Evolutionary conservation across 345 rosid genomes (phyloP), one percentile per base, ranked within the genome.

Genomic region (Hibiscus mutabilis): DNA sequence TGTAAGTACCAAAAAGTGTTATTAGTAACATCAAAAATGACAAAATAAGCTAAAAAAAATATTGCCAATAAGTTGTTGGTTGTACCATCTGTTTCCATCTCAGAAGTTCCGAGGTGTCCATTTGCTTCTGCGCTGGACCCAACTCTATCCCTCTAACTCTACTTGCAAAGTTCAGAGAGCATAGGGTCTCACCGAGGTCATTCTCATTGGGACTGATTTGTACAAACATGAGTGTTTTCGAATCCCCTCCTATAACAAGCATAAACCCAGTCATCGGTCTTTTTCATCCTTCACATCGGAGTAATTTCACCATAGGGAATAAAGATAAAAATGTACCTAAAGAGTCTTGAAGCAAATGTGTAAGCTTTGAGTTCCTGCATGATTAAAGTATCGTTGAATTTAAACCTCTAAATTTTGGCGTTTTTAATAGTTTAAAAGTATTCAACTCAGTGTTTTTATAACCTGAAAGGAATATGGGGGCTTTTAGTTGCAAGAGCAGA

Each of bases 291-390:
- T 18, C n/a, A n/a, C 3, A 18, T 62, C 7, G 8, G 10, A 21
- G n/a, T 19, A 27, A 47, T n/a, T 27, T 68, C 25, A 14, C 11
- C 6, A 16, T 11, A 7, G 12, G 40, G 22, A 16, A 4, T 37
- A 60, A n/a, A 22, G 19, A 65, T 19, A 27, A 33, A 57, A 71
- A 47, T 55, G 56, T 81, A 91, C 98, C 98, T 76, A 95, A 77
- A 79, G 97, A 95, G 71, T 91, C 97, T 79, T 95, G 99, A 82
- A 95, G 99, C 83, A 91, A 80, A 75, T 91, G 97, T 2, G 99
- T 91, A 70, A 95, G 99, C 87, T 91, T 95, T 74, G 99, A 95
- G 78, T 95, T 95, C 86, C 99, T 95, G 77, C 87, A 82, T n/a
- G 31, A 29, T 25, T 68, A 69, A 61, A 73, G 60, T 37, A 46